A percentile compares a stretch with the other conserved stretches of the same genome.
Conservation (phyloP, 495 filamentous ascomycete genomes). For the Halenospora varia region DNA sequence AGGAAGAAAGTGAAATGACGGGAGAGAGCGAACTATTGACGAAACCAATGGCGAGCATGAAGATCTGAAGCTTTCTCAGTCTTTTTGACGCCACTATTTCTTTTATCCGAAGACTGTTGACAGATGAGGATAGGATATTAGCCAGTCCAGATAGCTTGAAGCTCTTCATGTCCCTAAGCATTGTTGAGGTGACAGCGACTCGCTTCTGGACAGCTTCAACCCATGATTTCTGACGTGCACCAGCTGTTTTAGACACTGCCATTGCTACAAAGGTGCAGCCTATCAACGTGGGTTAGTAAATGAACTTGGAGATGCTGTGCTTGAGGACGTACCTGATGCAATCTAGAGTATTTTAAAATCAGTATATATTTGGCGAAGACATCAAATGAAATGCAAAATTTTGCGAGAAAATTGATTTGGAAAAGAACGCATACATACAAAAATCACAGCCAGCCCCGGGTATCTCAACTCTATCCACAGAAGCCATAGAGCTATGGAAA, state of each 20-base stretch:
- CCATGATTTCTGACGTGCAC: constrained; percentile 19
- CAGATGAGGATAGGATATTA: constrained; percentile 9
- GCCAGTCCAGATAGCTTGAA: constrained; percentile 28
- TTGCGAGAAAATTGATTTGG: too few species aligned
- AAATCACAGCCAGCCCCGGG: too few species aligned
- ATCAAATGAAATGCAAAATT: too few species aligned
- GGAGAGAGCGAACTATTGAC: not conserved
- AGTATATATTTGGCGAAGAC: too few species aligned
- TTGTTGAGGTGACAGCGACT: constrained; percentile 24
- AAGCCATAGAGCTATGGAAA: not conserved
- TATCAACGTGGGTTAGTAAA: too few species aligned
- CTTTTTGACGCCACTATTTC: constrained; percentile 39
- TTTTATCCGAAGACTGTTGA: constrained; percentile 19
- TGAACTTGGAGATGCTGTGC: too few species aligned
- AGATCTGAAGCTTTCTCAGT: constrained; percentile 24
- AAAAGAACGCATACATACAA: too few species aligned
- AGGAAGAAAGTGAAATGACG: not conserved
- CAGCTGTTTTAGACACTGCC: not conserved
- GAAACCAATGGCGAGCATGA: constrained; percentile 21
- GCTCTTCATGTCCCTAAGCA: constrained; percentile 28
- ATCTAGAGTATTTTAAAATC: too few species aligned
- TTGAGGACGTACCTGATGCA: too few species aligned
- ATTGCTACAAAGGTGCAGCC: not conserved
- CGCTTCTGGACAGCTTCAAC: constrained; percentile 32
- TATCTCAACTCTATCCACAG: too few species aligned